Evolutionary conservation across 495 filamentous ascomycete species (phyloP), one percentile per base, ranked within the genome.

Genomic region (Lasiosphaeria hispida): DNA sequence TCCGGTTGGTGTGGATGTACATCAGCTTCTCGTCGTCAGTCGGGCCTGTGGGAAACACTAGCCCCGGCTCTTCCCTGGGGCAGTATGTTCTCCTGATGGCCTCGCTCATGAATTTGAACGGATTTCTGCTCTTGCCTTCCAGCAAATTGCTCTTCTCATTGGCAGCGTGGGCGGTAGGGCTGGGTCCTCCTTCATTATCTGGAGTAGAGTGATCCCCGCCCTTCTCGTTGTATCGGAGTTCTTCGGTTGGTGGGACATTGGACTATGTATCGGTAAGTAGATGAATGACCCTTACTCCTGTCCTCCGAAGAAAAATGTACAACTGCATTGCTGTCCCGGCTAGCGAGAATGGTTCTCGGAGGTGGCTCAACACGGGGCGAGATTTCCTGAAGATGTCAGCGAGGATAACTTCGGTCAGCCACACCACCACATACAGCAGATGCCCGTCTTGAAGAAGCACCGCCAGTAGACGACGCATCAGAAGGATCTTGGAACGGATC

Each of bases 401-500:
- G 23, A 30, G 5, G 23, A 2, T 5, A 2, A 30, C n/a, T n/a
- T n/a, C n/a, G n/a, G n/a, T n/a, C n/a, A n/a, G n/a, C n/a, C 23
- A 30, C 23, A 30, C 2, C 23, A 30, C 1, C 47, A 58, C 60
- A 34, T 51, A 69, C 64, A 37, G 42, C 38, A 5, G 61, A 67
- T 40, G 62, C 51, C 42, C 58, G 53, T 17, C 62, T 65, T 14
- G 62, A 64, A 3, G 47, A 60, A n/a, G 41, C 33, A 7, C 23
- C 51, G 17, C 15, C 48, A n/a, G 59, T 51, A 3, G 57, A 65
- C 17, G 64, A 64, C 8, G 53, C 38, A 10, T 63, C 58, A 23
- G 64, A 69, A 6, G 64, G 67, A 38, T 67, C 64, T 34, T 61
- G 58, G 53, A 69, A 69, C 8, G 67, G 67, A 51, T 69, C 67